Evolutionary conservation across 768 basidiomycete genomes (phyloP).

Genomic region (Mycena maculata): DNA sequence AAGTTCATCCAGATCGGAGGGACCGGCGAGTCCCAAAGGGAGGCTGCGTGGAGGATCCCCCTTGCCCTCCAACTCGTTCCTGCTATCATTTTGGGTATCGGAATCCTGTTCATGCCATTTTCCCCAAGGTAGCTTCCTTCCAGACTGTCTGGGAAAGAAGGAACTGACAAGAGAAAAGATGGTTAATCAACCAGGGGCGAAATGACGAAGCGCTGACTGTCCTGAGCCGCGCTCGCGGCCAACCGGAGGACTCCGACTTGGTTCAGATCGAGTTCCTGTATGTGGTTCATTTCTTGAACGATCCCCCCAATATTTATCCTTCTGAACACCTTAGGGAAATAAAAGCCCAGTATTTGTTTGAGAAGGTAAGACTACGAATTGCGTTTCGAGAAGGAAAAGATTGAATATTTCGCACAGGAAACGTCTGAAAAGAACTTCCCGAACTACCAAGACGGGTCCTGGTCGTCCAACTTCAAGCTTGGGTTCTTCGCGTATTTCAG

Average conservation of each 20-base stretch:
- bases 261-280: slow-evolving; percentile 82
- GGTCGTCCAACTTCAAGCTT: slow-evolving; percentile 68
- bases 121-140: slow-evolving; percentile 67
- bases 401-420: slow-evolving; percentile 51
- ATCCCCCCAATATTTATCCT: background rate
- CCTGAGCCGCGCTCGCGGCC: slow-evolving; percentile 67
- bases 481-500: slow-evolving; percentile 71
- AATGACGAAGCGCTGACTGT: slow-evolving; percentile 79
- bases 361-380: too few relatives aligned
- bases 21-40: slow-evolving; percentile 63
- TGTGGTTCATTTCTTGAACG: slow-evolving; percentile 39
- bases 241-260: slow-evolving; percentile 68
- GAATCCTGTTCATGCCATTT: slow-evolving; percentile 83
- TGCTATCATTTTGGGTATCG: slow-evolving; percentile 74
- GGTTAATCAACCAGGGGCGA: slow-evolving; percentile 82
- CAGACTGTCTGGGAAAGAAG: background rate
- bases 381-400: too few relatives aligned
- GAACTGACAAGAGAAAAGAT: slow-evolving; percentile 49
- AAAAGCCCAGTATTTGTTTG: slow-evolving; percentile 79
- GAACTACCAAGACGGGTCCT: slow-evolving; percentile 71
- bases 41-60: slow-evolving; percentile 83
- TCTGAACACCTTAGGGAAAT: slow-evolving; percentile 66
- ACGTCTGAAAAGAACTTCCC: slow-evolving; percentile 67
- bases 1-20: slow-evolving; percentile 73
- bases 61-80: slow-evolving; percentile 81